Base-by-base conservation (phyloP, 148 eudicot genomes). In the Camellia granthamiana region DNA sequence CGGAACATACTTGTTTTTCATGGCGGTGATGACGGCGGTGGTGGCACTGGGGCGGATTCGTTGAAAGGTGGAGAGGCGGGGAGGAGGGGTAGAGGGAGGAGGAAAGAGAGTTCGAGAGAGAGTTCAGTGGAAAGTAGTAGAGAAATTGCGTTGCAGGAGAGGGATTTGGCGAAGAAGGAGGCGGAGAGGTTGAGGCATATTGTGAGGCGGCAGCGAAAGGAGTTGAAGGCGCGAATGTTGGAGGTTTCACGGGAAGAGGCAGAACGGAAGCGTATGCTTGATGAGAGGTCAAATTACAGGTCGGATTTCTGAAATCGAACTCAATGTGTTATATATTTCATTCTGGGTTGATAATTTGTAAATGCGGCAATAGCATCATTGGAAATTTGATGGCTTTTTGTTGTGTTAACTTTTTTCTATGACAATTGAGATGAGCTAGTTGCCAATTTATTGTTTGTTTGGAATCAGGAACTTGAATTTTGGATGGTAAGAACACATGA, bases 201-300 rank as follows among this genome's bases (percentile, higher is more conserved):
- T 2, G 92, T 96, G 44, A 89, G 94, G 88, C 83, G 99, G 77
- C 94, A 92, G 79, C 81, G 98, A 78, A 96, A 89, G 87, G 99
- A 96, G 84, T 78, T 96, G 84, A 94, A 90, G 91, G 90, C 90
- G 1, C 85, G 89, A 73, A 96, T 96, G 98, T 18, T 91, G 83
- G 99, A 96, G 91, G 97, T 96, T 59, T 89, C 98, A 7, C 84
- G 93, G 84, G 98, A 96, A 86, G 99, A 96, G 84, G 89, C 92
- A 0, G 99, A 96, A 74, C 73, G 98, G 71, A 96, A 94, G 82
- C 88, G 99, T n/a, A 93, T 96, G 99, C 90, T 94, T 23, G 98
- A 96, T 75, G 99, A 94, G 84, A 89, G 98, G 58, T 84, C 91
- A 0, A 92, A 91, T 89, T 92, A 90, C 87, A 96, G 99, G 99